phyloP scores from a whole-genome alignment of 148 eudicot genomes.

The Talinum fruticosum region DNA sequence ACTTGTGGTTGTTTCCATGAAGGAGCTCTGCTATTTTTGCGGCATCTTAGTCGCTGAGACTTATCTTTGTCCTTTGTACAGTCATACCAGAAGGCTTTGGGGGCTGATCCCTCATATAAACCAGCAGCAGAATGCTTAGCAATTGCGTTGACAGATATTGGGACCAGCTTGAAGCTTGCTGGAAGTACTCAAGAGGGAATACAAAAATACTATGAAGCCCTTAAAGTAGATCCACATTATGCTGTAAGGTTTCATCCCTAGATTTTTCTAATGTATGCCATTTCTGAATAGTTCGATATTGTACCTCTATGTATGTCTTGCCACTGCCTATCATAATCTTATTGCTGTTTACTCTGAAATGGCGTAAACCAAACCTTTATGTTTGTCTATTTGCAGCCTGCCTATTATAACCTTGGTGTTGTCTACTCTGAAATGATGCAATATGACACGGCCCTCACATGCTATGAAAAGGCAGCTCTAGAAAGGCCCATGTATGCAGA shows the following conservation, averaged over 20 bases:
- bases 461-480: slow-evolving; percentile 94
- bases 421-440: slow-evolving; percentile 99
- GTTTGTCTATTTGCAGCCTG: slow-evolving; percentile 73
- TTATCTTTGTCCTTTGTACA: slow-evolving; percentile 33
- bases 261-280: background rate
- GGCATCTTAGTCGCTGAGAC: slow-evolving; percentile 14
- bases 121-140: slow-evolving; percentile 97
- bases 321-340: no score
- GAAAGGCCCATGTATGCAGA: slow-evolving; percentile 99
- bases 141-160: slow-evolving; percentile 88
- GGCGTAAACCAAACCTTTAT: slow-evolving; percentile 25
- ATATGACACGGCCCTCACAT: slow-evolving; percentile 87
- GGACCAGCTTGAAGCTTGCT: slow-evolving; percentile 96
- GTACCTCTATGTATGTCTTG: no score
- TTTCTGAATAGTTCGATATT: slow-evolving; percentile 10
- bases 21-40: background rate
- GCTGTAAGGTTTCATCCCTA: slow-evolving; percentile 51
- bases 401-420: slow-evolving; percentile 98
- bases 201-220: slow-evolving; percentile 92
- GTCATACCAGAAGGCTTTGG: slow-evolving; percentile 91
- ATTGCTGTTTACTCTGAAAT: no score
- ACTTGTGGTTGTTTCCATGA: background rate
- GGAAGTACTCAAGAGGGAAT: slow-evolving; percentile 96
- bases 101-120: slow-evolving; percentile 79
- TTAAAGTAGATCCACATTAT: slow-evolving; percentile 90